A percentile compares a stretch with the other conserved stretches of the same genome.
Conservation (phyloP, 2,329 filamentous ascomycete species). For the Plenodomus lindquistii region DNA sequence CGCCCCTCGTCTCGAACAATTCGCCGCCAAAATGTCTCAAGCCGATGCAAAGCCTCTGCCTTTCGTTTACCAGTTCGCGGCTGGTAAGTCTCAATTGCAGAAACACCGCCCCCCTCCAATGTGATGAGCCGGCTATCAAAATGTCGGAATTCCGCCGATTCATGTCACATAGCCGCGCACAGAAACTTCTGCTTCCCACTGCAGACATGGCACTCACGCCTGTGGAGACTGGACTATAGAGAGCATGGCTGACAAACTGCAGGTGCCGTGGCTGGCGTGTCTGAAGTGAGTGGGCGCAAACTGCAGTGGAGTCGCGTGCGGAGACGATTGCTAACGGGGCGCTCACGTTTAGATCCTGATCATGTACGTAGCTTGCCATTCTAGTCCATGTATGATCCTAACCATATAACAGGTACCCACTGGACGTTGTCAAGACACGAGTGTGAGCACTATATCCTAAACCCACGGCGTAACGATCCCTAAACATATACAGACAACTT, state of each 20-base stretch:
- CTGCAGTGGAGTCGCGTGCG: conserved; percentile 11
- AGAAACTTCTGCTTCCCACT: background rate
- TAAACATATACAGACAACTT: conserved; percentile 68
- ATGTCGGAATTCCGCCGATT: background rate
- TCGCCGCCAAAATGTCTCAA: conserved; percentile 48
- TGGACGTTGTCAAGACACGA: conserved; percentile 98
- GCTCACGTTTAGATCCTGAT: conserved; percentile 71
- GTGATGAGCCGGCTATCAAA: conserved; percentile 8
- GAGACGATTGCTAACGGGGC: conserved; percentile 30
- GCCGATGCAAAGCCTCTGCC: conserved; percentile 73
- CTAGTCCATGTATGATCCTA: background rate
- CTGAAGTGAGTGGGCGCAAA: conserved; percentile 70
- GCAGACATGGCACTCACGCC: background rate
- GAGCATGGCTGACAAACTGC: conserved; percentile 33
- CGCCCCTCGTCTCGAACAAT: conserved; percentile 8
- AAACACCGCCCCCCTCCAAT: conserved; percentile 27
- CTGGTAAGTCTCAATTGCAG: conserved; percentile 62
- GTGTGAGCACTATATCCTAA: conserved; percentile 63
- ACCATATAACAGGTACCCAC: conserved; percentile 74
- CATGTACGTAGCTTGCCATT: conserved; percentile 60
- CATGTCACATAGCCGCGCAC: background rate
- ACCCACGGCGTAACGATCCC: conserved; percentile 9
- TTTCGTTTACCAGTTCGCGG: conserved; percentile 93
- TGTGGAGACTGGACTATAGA: background rate
- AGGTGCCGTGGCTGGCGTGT: conserved; percentile 96